Percentiles rank a stretch among this genome's conserved stretches.
These are phyloP conservation scores for Corylus avellana DNA, from an alignment of 306 rosid species.

Conservation along the genomic window DNA sequence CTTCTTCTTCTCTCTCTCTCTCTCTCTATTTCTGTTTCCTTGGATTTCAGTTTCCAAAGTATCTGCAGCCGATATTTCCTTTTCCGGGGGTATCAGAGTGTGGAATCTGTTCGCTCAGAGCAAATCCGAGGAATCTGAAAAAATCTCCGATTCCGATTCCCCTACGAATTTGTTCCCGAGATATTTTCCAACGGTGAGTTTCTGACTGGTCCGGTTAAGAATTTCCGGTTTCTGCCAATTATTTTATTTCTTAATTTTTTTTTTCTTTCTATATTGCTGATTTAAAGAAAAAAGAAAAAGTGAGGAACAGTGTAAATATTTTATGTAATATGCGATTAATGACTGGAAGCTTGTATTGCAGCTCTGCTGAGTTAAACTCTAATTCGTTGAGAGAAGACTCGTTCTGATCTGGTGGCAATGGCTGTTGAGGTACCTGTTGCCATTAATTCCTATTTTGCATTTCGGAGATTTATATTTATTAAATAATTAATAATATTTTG, in stretches of 20 bases:
- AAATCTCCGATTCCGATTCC: constrained; percentile 14
- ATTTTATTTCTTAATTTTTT: neutral
- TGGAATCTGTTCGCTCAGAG: constrained; percentile 22
- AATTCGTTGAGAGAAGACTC: constrained; percentile 28
- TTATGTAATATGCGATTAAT: constrained; percentile 27
- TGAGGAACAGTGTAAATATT: constrained; percentile 18
- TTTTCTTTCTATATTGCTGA: neutral
- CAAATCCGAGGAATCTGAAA: constrained; percentile 32
- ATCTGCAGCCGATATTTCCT: constrained; percentile 18
- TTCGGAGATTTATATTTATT: neutral
- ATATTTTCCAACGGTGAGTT: constrained; percentile 29
- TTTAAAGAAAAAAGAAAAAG: neutral
- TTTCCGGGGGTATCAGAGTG: constrained; percentile 10
- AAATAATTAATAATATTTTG: too few species aligned
- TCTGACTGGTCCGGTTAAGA: constrained; percentile 44
- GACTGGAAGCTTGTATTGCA: constrained; percentile 34
- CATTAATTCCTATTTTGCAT: neutral
- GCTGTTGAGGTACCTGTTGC: constrained; percentile 41
- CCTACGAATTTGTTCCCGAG: neutral
- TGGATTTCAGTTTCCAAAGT: neutral
- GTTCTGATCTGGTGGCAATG: constrained; percentile 42
- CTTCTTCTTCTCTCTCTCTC: constrained; percentile 25
- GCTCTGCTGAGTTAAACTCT: constrained; percentile 1
- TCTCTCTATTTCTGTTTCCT: neutral
- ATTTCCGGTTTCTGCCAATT: neutral